Evolutionary conservation across 495 filamentous ascomycete genomes (phyloP).

Genomic region (Choiromyces venosus): DNA sequence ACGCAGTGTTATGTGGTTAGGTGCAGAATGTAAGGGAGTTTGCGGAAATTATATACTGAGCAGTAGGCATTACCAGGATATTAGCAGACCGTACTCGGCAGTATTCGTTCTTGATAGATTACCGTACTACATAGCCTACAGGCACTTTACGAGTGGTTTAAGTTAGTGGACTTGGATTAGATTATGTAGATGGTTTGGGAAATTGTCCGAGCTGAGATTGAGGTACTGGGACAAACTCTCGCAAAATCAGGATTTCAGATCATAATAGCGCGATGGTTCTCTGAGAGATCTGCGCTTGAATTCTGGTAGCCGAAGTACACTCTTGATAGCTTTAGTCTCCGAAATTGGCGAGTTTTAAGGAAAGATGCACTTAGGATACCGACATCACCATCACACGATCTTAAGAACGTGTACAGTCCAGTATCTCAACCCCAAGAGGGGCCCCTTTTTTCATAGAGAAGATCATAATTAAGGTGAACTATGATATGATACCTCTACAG

Average conservation of each 20-base stretch:
- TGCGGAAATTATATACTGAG: neutral
- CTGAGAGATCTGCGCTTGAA: neutral
- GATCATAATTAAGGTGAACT: neutral
- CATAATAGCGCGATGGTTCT: neutral
- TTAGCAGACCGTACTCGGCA: neutral
- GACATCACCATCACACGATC: neutral
- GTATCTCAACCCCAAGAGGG: neutral
- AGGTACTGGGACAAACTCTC: neutral
- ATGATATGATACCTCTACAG: neutral
- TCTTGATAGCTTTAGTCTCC: neutral
- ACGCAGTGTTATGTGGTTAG: neutral
- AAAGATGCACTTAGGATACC: neutral
- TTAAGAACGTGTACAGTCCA: neutral
- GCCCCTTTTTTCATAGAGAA: neutral
- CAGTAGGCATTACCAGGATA: neutral
- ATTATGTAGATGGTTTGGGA: no score
- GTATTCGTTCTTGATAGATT: neutral
- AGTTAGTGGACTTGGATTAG: neutral
- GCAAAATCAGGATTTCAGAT: neutral
- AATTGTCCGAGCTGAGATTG: neutral
- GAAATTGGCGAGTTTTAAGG: neutral
- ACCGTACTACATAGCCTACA: no score
- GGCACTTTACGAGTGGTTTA: neutral
- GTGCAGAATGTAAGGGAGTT: neutral
- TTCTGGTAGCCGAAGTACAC: neutral